These are phyloP conservation scores for Diaporthe ilicicola DNA, from an alignment of 2,329 filamentous ascomycete genomes.

Conservation along the genomic window DNA sequence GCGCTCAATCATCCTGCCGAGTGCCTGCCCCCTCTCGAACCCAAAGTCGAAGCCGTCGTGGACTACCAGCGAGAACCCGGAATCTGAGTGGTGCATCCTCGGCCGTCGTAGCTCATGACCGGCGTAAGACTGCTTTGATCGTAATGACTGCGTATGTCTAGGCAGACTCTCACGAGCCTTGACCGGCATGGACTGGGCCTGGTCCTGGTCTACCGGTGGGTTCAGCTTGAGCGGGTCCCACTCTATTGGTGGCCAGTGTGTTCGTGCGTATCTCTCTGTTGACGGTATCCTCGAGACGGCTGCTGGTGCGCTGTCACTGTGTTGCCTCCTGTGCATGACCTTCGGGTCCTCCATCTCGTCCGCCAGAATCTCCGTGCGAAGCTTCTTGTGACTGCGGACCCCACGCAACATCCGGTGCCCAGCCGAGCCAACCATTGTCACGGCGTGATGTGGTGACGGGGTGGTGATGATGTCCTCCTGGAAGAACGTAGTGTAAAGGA, in stretches of 20 bases:
- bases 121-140: conserved; percentile 24
- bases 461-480: conserved; percentile 3
- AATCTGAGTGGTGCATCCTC: conserved; percentile 32
- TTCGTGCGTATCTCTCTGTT: conserved; percentile 20
- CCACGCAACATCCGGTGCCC: conserved; percentile 30
- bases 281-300: conserved; percentile 5
- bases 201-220: conserved; percentile 35
- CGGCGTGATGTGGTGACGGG: not conserved
- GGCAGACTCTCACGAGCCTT: conserved; percentile 28
- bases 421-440: conserved; percentile 28
- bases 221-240: conserved; percentile 47
- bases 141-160: conserved; percentile 8
- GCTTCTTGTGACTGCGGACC: conserved; percentile 32
- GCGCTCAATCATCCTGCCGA: conserved; percentile 15
- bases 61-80: conserved; percentile 38
- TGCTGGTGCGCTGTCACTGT: conserved; percentile 26
- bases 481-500: not conserved
- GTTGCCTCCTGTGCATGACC: conserved; percentile 26
- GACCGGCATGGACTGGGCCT: conserved; percentile 18
- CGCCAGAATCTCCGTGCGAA: conserved; percentile 23
- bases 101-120: conserved; percentile 17
- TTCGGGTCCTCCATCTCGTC: conserved; percentile 24
- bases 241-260: conserved; percentile 38
- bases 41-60: conserved; percentile 47
- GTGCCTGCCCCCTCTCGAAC: conserved; percentile 35